Evolutionary conservation across 495 filamentous ascomycete genomes (phyloP).

Genomic region (Neurospora africana): DNA sequence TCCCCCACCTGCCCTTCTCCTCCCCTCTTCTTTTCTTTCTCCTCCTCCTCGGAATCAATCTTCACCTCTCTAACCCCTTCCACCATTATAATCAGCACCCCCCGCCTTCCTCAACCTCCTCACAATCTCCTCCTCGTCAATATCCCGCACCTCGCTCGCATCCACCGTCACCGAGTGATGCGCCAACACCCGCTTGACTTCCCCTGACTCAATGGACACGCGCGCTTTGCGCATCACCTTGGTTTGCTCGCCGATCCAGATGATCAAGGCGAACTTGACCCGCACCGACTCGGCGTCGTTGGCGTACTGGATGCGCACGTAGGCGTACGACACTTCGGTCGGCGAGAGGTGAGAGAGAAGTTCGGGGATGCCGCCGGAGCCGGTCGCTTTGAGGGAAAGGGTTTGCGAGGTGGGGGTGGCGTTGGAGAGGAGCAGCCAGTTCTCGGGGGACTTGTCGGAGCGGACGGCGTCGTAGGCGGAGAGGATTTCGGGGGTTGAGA

Average conservation of each 20-base stretch:
- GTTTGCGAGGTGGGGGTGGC: conserved; percentile 34
- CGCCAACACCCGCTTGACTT: conserved; percentile 43
- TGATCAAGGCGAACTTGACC: conserved; percentile 47
- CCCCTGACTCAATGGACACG: conserved; percentile 46
- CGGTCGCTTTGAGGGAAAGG: conserved; percentile 36
- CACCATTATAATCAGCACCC: conserved; percentile 51
- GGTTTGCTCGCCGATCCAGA: conserved; percentile 46
- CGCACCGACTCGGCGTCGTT: conserved; percentile 48
- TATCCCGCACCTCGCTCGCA: conserved; percentile 37
- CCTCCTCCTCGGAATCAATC: not conserved
- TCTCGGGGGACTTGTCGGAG: conserved; percentile 44
- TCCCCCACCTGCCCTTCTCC: not conserved
- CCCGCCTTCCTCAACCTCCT: conserved; percentile 41
- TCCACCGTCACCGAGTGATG: conserved; percentile 45
- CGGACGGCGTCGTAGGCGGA: conserved; percentile 41
- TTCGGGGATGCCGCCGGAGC: conserved; percentile 41
- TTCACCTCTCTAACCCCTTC: conserved; percentile 30
- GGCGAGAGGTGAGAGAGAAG: conserved; percentile 35
- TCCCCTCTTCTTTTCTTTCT: not conserved
- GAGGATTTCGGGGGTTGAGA: conserved; percentile 29
- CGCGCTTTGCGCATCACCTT: conserved; percentile 51
- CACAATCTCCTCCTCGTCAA: conserved; percentile 45
- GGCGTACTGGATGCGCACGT: conserved; percentile 46
- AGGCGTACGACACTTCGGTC: conserved; percentile 44
- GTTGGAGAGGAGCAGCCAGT: conserved; percentile 49